Conservation (phyloP, 352 stramenopile genomes). For the Phytophthora pinifolia region DNA sequence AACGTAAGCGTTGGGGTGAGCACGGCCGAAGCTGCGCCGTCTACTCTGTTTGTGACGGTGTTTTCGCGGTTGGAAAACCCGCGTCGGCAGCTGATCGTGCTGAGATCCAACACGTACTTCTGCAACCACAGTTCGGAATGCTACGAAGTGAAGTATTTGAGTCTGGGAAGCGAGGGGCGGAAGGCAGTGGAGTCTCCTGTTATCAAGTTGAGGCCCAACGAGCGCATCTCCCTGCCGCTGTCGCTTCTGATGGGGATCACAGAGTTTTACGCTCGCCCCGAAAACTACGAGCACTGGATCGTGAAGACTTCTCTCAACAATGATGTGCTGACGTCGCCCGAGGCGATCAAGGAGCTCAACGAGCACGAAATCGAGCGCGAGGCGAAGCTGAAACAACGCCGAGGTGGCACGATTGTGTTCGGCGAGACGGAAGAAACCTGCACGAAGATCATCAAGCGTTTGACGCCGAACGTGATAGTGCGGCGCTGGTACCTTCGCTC, state of each 20-base stretch:
- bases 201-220: conserved; percentile 57
- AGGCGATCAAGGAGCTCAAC: conserved; percentile 58
- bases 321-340: conserved; percentile 62
- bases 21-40: conserved; percentile 32
- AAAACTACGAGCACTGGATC: conserved; percentile 72
- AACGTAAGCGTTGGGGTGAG: conserved; percentile 58
- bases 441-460: conserved; percentile 68
- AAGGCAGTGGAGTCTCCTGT: conserved; percentile 57
- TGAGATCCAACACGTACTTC: conserved; percentile 83
- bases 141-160: conserved; percentile 79
- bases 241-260: conserved; percentile 81
- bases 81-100: conserved; percentile 55
- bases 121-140: conserved; percentile 76
- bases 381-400: conserved; percentile 52
- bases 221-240: conserved; percentile 67
- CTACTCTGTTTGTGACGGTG: conserved; percentile 65
- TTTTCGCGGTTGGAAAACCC: conserved; percentile 76
- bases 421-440: conserved; percentile 74
- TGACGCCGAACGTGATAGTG: conserved; percentile 75
- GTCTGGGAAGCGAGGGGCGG: conserved; percentile 47
- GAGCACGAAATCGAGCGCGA: conserved; percentile 52
- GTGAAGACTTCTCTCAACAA: conserved; percentile 77
- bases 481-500: conserved; percentile 75
- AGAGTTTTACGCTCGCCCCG: conserved; percentile 74
- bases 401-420: conserved; percentile 72